A percentile compares a stretch with the other conserved stretches of the same genome.
phyloP scores from a whole-genome alignment of 2,329 filamentous ascomycete species.

The Exophiala oligosperma region DNA sequence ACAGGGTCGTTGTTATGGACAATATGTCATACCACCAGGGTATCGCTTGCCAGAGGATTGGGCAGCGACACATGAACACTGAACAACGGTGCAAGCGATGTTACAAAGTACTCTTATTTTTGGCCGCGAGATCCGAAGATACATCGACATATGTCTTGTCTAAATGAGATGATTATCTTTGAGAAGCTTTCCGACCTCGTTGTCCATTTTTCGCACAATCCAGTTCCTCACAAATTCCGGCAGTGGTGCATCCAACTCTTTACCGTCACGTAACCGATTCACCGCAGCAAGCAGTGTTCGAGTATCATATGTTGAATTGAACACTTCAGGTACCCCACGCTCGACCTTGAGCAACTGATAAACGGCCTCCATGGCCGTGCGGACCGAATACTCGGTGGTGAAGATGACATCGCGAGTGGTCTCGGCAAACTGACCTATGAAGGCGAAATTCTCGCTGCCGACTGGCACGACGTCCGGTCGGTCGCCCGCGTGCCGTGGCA shows the following conservation, averaged over 20 bases:
- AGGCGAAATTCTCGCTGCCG: slow-evolving; percentile 39
- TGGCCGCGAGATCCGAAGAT: not conserved
- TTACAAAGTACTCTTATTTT: not conserved
- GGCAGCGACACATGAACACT: slow-evolving; percentile 32
- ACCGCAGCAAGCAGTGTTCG: slow-evolving; percentile 10
- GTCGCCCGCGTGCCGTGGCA: slow-evolving; percentile 38
- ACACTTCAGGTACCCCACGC: slow-evolving; percentile 13
- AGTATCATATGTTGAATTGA: slow-evolving; percentile 13
- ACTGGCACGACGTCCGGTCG: slow-evolving; percentile 42
- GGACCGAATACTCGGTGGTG: slow-evolving; percentile 42
- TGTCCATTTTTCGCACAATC: slow-evolving; percentile 9
- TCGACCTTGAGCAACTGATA: slow-evolving; percentile 28
- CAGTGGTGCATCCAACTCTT: slow-evolving; percentile 5
- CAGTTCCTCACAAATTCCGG: slow-evolving; percentile 9
- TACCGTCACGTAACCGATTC: slow-evolving; percentile 9
- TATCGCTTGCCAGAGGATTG: slow-evolving; percentile 40
- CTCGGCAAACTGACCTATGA: slow-evolving; percentile 46
- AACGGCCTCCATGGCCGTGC: slow-evolving; percentile 40
- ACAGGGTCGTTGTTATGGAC: slow-evolving; percentile 38
- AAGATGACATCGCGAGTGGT: slow-evolving; percentile 41
- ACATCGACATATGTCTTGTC: not conserved
- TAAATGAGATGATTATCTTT: slow-evolving; percentile 8
- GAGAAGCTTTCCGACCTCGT: slow-evolving; percentile 14
- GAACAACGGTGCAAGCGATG: not conserved
- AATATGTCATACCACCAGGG: slow-evolving; percentile 41